These are phyloP conservation scores for Rhizopus sp. DNA, from an alignment of 371 early-diverging fungal genomes.

Conservation along the genomic window DNA sequence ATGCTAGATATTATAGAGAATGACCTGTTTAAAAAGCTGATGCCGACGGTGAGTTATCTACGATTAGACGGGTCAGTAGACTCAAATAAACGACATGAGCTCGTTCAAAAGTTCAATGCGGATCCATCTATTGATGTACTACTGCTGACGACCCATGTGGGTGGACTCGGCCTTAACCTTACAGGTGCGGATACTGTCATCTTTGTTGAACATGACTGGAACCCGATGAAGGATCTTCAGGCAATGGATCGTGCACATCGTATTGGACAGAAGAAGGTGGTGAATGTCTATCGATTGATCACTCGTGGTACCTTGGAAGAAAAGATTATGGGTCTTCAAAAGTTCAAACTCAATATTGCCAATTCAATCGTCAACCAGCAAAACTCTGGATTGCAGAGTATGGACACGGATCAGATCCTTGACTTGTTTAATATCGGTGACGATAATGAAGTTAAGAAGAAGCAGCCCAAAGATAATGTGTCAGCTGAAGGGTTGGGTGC, in stretches of 20 bases:
- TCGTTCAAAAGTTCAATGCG: conserved; percentile 94
- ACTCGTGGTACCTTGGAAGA: conserved; percentile 92
- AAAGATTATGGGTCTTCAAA: conserved; percentile 97
- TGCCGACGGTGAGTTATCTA: conserved; percentile 91
- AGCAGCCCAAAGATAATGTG: conserved; percentile 31
- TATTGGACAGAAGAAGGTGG: conserved; percentile 97
- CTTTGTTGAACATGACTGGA: conserved; percentile 99
- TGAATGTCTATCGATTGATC: conserved; percentile 94
- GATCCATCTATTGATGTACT: conserved; percentile 96
- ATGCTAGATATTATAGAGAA: conserved; percentile 98
- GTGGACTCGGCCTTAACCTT: conserved; percentile 98
- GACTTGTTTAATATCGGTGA: conserved; percentile 83
- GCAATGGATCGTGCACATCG: conserved; percentile 99
- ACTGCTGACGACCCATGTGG: conserved; percentile 96
- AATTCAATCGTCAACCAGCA: conserved; percentile 97
- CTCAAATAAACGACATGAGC: conserved; percentile 79
- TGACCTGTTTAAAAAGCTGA: conserved; percentile 77
- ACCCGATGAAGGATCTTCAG: conserved; percentile 97
- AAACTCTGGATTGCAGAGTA: conserved; percentile 88
- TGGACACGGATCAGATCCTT: conserved; percentile 94
- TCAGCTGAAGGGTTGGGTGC: conserved; percentile 31
- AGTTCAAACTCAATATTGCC: conserved; percentile 99
- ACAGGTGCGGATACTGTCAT: conserved; percentile 99
- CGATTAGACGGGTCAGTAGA: conserved; percentile 98
- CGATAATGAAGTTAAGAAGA: conserved; percentile 30